These are phyloP conservation scores for Penicillium cataractarum DNA, from an alignment of 495 filamentous ascomycete genomes.

Conservation along the genomic window DNA sequence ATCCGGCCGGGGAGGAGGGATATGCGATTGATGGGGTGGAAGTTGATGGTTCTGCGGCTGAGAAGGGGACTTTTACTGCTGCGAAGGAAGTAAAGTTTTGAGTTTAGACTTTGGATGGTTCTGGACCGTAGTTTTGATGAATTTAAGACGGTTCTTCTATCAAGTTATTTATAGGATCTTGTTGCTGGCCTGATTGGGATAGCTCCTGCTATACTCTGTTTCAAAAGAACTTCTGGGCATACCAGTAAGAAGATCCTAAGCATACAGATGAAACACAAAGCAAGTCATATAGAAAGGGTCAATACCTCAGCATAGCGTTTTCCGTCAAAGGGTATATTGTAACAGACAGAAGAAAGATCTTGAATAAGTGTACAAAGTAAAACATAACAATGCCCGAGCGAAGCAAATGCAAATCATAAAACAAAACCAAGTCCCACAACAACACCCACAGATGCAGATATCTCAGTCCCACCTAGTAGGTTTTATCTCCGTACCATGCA, in stretches of 20 bases:
- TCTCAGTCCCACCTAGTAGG: neutral
- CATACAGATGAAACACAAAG: neutral
- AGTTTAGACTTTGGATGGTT: no score
- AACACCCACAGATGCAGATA: conserved; percentile 2
- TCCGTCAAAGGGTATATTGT: neutral
- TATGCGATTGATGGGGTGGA: neutral
- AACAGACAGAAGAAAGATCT: neutral
- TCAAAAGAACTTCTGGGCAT: no score
- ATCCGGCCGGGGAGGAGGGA: conserved; percentile 8
- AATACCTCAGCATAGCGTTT: neutral
- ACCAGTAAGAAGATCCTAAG: no score
- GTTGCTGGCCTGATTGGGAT: no score
- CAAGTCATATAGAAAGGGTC: neutral
- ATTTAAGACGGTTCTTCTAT: neutral
- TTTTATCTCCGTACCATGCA: neutral
- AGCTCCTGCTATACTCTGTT: no score
- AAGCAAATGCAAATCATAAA: neutral
- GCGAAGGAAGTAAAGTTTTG: neutral
- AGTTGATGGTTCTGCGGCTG: neutral
- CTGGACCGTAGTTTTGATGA: no score
- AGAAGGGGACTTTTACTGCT: neutral
- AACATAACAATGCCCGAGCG: neutral
- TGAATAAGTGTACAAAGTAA: neutral
- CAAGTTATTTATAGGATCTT: no score
- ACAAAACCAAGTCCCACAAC: neutral